Evolutionary conservation across 2,329 filamentous ascomycete genomes (phyloP).

Genomic region (Camillea tinctor): DNA sequence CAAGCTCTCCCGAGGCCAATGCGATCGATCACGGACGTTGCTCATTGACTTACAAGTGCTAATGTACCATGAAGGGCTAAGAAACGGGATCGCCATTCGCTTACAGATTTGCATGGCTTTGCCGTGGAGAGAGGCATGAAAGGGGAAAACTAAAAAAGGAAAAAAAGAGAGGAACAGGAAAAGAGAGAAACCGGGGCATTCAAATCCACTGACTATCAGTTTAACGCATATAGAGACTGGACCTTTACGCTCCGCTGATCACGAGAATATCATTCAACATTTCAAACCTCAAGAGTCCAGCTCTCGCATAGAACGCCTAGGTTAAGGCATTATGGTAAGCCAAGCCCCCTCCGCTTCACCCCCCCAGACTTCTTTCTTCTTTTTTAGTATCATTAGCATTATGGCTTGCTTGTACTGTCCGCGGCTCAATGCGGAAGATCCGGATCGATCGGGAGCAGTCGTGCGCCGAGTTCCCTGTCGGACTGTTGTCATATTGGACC

Average conservation of each 20-base stretch:
- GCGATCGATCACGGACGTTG: background rate
- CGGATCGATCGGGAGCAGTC: constrained; percentile 25
- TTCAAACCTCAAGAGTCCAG: constrained; percentile 8
- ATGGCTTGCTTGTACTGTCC: too few species aligned
- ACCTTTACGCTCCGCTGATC: constrained; percentile 10
- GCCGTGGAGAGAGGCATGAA: background rate
- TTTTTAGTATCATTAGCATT: too few species aligned
- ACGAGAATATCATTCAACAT: constrained; percentile 17
- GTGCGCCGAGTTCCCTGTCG: constrained; percentile 14
- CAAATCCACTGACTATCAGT: background rate
- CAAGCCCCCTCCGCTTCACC: constrained; percentile 2
- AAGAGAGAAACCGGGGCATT: background rate
- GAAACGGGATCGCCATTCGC: background rate
- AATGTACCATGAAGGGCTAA: background rate
- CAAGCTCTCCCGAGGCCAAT: background rate
- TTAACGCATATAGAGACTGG: background rate
- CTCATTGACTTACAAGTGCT: background rate
- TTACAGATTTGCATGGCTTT: background rate
- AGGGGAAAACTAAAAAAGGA: background rate
- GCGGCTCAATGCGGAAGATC: constrained; percentile 15
- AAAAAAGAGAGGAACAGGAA: background rate
- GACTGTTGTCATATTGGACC: constrained; percentile 15
- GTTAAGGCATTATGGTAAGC: constrained; percentile 4
- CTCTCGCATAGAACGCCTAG: constrained; percentile 4
- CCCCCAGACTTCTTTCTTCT: background rate